Percentiles rank a stretch among this genome's conserved stretches.
phyloP scores from a whole-genome alignment of 164 flowering plant species.

The Sextonia rubra region DNA sequence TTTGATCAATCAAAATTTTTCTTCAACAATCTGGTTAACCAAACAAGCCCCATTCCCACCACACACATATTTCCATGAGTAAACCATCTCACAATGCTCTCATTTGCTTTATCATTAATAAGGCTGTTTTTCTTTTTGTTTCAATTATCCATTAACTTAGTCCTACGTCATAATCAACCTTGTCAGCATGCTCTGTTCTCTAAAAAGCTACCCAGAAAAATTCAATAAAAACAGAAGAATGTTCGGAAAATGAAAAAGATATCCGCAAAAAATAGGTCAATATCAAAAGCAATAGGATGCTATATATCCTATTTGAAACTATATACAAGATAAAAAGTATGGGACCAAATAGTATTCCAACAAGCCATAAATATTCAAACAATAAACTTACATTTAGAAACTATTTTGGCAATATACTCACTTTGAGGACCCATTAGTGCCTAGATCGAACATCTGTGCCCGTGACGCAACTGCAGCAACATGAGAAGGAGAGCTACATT shows the following conservation, averaged over 20 bases:
- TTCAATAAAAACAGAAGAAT: background rate
- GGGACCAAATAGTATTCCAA: background rate
- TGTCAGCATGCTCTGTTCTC: too few relatives aligned
- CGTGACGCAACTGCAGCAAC: conserved; percentile 39
- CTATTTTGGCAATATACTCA: conserved; percentile 16
- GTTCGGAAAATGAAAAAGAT: background rate
- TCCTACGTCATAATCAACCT: too few relatives aligned
- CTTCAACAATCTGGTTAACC: background rate
- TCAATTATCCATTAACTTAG: too few relatives aligned
- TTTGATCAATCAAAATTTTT: background rate
- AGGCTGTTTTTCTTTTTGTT: too few relatives aligned
- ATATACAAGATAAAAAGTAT: background rate
- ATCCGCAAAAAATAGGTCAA: too few relatives aligned
- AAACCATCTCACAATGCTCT: background rate
- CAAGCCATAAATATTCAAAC: background rate
- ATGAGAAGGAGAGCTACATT: conserved; percentile 68
- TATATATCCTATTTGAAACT: too few relatives aligned
- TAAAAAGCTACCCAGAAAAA: background rate
- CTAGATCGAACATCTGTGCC: conserved; percentile 31
- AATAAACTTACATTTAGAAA: background rate
- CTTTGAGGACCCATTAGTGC: conserved; percentile 48
- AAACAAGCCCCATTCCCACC: background rate
- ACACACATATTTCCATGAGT: background rate
- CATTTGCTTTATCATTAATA: too few relatives aligned
- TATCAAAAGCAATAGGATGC: background rate